These are phyloP conservation scores for Solanum virginianum DNA, from an alignment of 257 asterid genomes.

Conservation along the genomic window DNA sequence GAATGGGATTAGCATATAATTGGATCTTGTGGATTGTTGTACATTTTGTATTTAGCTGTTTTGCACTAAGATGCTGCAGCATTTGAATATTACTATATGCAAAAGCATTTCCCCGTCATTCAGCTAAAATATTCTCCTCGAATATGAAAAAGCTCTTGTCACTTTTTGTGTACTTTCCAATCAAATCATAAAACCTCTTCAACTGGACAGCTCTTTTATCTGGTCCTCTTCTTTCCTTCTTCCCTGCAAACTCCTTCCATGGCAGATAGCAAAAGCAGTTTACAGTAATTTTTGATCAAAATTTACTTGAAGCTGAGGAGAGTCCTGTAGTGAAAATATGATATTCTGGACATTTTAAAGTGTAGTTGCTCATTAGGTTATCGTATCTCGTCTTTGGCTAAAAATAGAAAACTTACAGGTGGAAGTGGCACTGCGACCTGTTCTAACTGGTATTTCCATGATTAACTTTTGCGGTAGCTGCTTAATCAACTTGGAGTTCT, in stretches of 20 bases:
- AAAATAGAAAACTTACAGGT: not conserved
- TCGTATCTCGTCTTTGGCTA: not conserved
- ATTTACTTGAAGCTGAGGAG: not conserved
- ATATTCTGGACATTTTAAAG: not conserved
- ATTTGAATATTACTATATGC: not conserved
- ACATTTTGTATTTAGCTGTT: not conserved
- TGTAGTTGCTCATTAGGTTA: not conserved
- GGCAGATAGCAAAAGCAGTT: not conserved
- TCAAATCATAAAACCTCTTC: not conserved
- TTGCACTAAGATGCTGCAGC: not conserved
- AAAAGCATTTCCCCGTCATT: not conserved
- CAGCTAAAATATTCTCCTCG: not conserved
- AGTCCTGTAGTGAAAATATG: not conserved
- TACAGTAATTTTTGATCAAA: not conserved
- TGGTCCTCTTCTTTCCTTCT: not conserved
- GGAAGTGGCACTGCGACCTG: not conserved
- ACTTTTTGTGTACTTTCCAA: not conserved
- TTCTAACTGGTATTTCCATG: not conserved
- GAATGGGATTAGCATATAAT: not conserved
- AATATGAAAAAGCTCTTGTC: not conserved
- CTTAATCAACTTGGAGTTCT: not conserved
- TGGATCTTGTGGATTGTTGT: not conserved
- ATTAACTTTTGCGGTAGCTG: not conserved
- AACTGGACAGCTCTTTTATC: not conserved
- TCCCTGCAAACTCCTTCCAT: not conserved